Evolutionary conservation across 2,329 filamentous ascomycete species (phyloP).

Genomic region (Colletotrichum echinochloae): DNA sequence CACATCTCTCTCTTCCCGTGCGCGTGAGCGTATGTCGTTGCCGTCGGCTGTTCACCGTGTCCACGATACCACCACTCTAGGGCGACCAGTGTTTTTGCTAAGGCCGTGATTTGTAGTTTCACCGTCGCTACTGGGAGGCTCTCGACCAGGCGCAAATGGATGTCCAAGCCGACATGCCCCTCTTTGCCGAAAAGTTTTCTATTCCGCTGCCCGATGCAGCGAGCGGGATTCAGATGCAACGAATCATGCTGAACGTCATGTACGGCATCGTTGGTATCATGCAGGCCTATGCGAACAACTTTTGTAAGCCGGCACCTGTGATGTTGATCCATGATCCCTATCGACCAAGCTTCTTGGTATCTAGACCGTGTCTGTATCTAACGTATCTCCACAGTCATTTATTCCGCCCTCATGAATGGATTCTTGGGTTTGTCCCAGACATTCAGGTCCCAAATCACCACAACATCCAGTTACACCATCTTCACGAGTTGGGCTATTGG

Average conservation of each 20-base stretch:
- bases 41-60: background rate
- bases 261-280: conserved; percentile 15
- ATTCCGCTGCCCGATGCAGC: background rate
- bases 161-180: conserved; percentile 19
- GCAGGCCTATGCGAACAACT: conserved; percentile 21
- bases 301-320: background rate
- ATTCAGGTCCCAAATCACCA: background rate
- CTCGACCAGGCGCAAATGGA: conserved; percentile 12
- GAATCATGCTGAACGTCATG: conserved; percentile 17
- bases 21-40: background rate
- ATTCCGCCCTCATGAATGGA: background rate
- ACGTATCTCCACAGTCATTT: background rate
- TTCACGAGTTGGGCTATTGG: conserved; percentile 25
- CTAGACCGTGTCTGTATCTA: background rate
- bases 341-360: background rate
- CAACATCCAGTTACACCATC: conserved; percentile 15
- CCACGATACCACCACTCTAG: rapidly evolving
- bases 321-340: rapidly evolving
- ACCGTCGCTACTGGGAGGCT: conserved; percentile 25
- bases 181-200: conserved; percentile 13
- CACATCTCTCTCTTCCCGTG: background rate
- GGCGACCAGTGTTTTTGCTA: background rate
- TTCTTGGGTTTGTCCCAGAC: background rate
- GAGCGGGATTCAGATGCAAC: background rate
- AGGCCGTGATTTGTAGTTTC: background rate